Conservation (phyloP, 257 asterid species). For the Apocynum venetum region DNA sequence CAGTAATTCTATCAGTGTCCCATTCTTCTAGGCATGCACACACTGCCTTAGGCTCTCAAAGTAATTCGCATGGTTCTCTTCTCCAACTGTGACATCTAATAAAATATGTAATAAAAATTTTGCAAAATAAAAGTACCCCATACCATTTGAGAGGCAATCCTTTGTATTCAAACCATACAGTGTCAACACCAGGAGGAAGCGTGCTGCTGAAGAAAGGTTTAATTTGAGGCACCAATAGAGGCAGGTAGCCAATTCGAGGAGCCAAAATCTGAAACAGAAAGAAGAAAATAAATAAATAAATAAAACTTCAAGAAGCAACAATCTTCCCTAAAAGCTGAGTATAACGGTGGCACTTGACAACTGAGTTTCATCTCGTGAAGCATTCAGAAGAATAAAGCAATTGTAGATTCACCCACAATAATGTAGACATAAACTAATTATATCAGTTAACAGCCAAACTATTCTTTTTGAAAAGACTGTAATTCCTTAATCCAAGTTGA, state of each 20-base stretch:
- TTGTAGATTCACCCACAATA: constrained; percentile 6
- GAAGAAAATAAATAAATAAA: neutral
- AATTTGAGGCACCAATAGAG: constrained; percentile 74
- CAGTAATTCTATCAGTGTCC: neutral
- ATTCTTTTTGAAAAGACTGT: neutral
- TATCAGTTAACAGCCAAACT: too few species aligned
- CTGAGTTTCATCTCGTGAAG: neutral
- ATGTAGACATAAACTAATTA: neutral
- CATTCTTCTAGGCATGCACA: neutral
- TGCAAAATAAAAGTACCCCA: neutral
- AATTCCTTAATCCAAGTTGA: neutral
- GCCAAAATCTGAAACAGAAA: constrained; percentile 72
- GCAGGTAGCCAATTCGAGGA: constrained; percentile 89
- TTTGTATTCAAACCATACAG: constrained; percentile 95
- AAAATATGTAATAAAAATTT: neutral
- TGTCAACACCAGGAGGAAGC: constrained; percentile 96
- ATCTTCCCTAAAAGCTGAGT: neutral
- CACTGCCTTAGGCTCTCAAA: neutral
- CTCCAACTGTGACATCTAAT: neutral
- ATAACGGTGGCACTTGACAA: neutral
- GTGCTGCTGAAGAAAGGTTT: constrained; percentile 85
- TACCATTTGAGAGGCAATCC: constrained; percentile 98
- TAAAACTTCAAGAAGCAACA: constrained; percentile 8
- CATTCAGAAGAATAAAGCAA: neutral
- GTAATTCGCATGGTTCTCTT: neutral